These are phyloP conservation scores for Phytophthora litchii DNA, from an alignment of 352 stramenopile genomes.

Conservation along the genomic window DNA sequence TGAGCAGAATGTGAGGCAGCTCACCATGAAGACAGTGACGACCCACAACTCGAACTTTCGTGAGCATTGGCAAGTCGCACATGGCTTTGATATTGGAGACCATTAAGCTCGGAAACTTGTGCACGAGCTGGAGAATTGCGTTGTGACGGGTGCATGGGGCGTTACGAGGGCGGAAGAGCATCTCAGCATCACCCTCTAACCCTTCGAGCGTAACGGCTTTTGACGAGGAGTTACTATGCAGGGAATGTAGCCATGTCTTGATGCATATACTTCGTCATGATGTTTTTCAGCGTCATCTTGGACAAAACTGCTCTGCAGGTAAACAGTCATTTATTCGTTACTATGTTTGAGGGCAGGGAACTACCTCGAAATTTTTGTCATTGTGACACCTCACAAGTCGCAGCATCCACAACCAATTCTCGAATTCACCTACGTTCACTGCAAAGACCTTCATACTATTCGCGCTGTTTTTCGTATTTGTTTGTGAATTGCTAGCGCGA, in stretches of 20 bases:
- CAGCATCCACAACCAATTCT: conserved; percentile 21
- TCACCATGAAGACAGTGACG: conserved; percentile 23
- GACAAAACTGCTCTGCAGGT: neutral
- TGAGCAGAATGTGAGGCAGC: conserved; percentile 26
- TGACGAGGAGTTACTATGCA: conserved; percentile 11
- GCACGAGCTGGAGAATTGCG: conserved; percentile 22
- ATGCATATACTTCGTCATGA: conserved; percentile 13
- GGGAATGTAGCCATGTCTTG: conserved; percentile 18
- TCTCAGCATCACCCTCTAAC: conserved; percentile 18
- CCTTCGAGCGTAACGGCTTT: conserved; percentile 6
- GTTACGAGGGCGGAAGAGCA: neutral
- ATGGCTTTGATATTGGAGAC: conserved; percentile 8
- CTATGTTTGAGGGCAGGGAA: neutral
- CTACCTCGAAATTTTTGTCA: neutral
- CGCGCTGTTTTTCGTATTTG: no score
- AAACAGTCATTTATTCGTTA: neutral
- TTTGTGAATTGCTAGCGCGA: no score
- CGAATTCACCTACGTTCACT: neutral
- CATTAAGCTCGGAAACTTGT: conserved; percentile 15
- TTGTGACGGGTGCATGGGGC: conserved; percentile 20
- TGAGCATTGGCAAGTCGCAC: conserved; percentile 27
- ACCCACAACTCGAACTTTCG: conserved; percentile 19
- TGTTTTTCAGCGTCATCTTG: conserved; percentile 10
- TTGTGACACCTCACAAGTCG: conserved; percentile 24
- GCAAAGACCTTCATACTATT: no score